Evolutionary conservation across 2,329 filamentous ascomycete genomes (phyloP).

Genomic region (Fusarium albidum): DNA sequence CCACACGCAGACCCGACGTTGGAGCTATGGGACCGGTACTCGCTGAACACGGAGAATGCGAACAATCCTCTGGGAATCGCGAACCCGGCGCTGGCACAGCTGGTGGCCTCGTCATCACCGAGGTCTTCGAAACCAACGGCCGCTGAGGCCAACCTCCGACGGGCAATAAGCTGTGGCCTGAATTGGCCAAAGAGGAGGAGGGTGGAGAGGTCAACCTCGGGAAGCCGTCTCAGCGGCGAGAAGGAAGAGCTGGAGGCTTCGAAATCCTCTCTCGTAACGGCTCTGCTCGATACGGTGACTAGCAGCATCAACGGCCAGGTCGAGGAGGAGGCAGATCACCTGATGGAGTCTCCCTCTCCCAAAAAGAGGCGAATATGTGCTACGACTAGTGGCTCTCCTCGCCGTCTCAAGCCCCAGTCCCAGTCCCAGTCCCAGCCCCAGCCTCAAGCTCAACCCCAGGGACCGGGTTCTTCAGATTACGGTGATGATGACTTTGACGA

Average conservation of each 20-base stretch:
- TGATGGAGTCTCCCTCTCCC: conserved; percentile 54
- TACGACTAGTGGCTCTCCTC: conserved; percentile 36
- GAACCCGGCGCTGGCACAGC: conserved; percentile 68
- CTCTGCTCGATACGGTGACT: conserved; percentile 72
- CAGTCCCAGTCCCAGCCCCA: conserved; percentile 11
- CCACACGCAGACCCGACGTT: conserved; percentile 76
- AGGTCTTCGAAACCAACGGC: conserved; percentile 59
- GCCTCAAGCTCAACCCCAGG: neutral
- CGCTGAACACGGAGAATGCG: conserved; percentile 55
- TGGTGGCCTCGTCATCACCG: conserved; percentile 76
- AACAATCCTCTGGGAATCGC: conserved; percentile 54
- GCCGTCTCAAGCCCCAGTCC: conserved; percentile 21
- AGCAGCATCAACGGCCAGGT: conserved; percentile 58
- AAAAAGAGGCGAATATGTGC: conserved; percentile 47
- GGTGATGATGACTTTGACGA: conserved; percentile 66
- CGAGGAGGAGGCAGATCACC: conserved; percentile 39
- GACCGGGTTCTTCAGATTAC: conserved; percentile 55
- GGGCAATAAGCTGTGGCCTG: conserved; percentile 73
- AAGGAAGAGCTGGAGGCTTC: conserved; percentile 56
- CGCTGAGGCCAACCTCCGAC: conserved; percentile 58
- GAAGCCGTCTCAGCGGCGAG: conserved; percentile 43
- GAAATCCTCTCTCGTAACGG: conserved; percentile 66
- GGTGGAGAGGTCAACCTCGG: conserved; percentile 57
- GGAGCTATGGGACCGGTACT: conserved; percentile 81
- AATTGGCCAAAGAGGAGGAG: conserved; percentile 77